Base-by-base conservation (phyloP, 257 asterid species). In the Ajuga chamaepitys region DNA sequence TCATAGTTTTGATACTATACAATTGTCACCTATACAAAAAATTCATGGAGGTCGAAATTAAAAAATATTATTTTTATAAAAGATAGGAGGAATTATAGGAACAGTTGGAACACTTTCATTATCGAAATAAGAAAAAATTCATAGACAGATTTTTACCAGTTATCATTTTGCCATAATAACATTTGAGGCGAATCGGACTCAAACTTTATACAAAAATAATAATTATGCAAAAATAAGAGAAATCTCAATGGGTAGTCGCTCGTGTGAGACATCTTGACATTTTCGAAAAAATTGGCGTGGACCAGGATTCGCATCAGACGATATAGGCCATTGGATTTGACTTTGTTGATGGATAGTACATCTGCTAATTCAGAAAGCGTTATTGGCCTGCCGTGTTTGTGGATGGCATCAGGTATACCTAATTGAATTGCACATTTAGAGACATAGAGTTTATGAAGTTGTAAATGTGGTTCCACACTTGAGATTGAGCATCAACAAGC, bases 401-500 rank as follows among this genome's bases (percentile, higher is more conserved):
- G 44, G 71, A 66, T 66, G 5, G 3, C 21, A 9, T 66, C 64
- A 30, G 72, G 72, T 54, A 66, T 66, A 7, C 72, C 64, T 17
- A 60, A 44, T 40, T 60, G 55, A 18, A 70, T 18, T 11, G 63
- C 74, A 5, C 74, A 70, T 59, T 60, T 2, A 70, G 12, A 11
- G 68, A 48, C 68, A 60, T 60, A 0, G 74, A 38, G 34, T 60
- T 70, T 0, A 60, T 47, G 68, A 11, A 35, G 44, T 18, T 60
- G 13, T 46, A 68, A 1, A 35, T 68, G 51, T 68, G 67, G 53
- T 58, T 68, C 65, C 65, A 44, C 0, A 67, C 38, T 35, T 58
- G 67, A 58, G 67, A 9, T 34, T 68, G 67, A 47, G 74, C 67
- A 5, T 68, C 67, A 14, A 58, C 52, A 9, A 68, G 61, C 32